Base-by-base conservation (phyloP, 1,139 yeast genomes). In the Zygosaccharomyces sapae region DNA sequence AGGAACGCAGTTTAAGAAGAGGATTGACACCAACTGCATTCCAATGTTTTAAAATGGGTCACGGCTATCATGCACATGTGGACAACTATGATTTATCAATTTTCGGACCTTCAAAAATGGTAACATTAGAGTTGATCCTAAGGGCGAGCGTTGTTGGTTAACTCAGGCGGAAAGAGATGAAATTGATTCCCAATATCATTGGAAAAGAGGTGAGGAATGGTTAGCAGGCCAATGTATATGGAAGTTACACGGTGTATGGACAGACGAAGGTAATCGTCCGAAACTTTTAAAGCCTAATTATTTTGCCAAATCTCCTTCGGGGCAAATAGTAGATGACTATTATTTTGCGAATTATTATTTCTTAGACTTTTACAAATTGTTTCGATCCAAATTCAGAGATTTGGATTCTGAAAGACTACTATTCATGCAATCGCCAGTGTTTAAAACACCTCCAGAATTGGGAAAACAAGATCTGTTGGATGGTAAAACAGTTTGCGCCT, bases 351-450 rank as follows among this genome's bases (percentile, higher is more conserved):
- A 86, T 59, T 69, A 73, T 31, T 75, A 73, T 54, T 87, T 85
- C 61, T 71, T 83, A 22, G 77, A 79, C 30, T 82, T 73, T 60
- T 85, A 82, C 72, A 53, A 65, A 4, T 62, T 59, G n/a, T 82
- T 75, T 61, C 80, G 77, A 57, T 55, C 63, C 2, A 66, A 70
- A 36, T 72, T 84, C 54, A 70, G 95, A 51, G 54, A 62, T 1
- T 62, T 73, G 3, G 75, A 76, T 38, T 40, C 75, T 1, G 70
- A 76, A 9, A 67, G 76, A 7, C 80, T 83, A 51, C 68, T 87
- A 13, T 72, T 90, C 39, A 68, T 90, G 55, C 96, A 88, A 66
- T 86, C 95, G 0, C 96, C 96, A 1, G 94, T 86, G 0, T 70
- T 90, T 54, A 86, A 85, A 53, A 63, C 77, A 3, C 96, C 97